Conservation (phyloP, 2,329 filamentous ascomycete genomes). For the Chrysoporthe cubensis region DNA sequence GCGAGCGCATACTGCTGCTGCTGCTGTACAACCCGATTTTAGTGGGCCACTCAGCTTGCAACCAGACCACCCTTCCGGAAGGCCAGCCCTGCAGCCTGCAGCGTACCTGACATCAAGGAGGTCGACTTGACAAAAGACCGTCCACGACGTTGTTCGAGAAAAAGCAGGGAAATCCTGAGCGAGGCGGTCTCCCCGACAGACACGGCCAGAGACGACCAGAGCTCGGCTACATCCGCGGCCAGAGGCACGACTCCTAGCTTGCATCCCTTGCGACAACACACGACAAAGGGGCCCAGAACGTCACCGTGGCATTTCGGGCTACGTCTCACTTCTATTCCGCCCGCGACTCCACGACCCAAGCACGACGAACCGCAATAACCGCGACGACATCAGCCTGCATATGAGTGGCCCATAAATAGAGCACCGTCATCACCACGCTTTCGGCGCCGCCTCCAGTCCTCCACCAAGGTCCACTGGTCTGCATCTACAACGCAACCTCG, state of each 20-base stretch:
- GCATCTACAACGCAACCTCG: constrained; percentile 25
- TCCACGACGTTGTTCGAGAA: constrained; percentile 6
- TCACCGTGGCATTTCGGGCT: constrained; percentile 1
- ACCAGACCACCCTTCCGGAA: constrained; percentile 25
- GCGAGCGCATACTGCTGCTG: constrained; percentile 3
- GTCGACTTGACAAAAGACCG: constrained; percentile 22
- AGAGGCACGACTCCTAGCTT: not conserved
- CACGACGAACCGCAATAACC: constrained; percentile 20
- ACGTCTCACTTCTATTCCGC: not conserved
- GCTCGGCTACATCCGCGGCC: constrained; percentile 9
- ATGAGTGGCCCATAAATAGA: constrained; percentile 31
- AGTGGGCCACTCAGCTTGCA: constrained; percentile 25
- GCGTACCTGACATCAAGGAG: constrained; percentile 29
- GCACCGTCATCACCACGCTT: constrained; percentile 30
- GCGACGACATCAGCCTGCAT: constrained; percentile 25
- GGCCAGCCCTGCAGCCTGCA: constrained; percentile 28
- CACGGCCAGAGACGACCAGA: constrained; percentile 19
- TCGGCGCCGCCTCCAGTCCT: constrained; percentile 34
- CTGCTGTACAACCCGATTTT: constrained; percentile 21
- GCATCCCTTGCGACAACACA: constrained; percentile 26
- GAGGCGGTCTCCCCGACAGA: not conserved
- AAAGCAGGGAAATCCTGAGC: constrained; percentile 3
- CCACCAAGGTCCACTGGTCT: constrained; percentile 27
- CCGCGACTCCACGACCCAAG: constrained; percentile 11
- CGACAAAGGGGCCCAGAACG: constrained; percentile 12